Evolutionary conservation across 2,329 filamentous ascomycete genomes (phyloP).

Genomic region (Aspergillus pseudoglaucus): DNA sequence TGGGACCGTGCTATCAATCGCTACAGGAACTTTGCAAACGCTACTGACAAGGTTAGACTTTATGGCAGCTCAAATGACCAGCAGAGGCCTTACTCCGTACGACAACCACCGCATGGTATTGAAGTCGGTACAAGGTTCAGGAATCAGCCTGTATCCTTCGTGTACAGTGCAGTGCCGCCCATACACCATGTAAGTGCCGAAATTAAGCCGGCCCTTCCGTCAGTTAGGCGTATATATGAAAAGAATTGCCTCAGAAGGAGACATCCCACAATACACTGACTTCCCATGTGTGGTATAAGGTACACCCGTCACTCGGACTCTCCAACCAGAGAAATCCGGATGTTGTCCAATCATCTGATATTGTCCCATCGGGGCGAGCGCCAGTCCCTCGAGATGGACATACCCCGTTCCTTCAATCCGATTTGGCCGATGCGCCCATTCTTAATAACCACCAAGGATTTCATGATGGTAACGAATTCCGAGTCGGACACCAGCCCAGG

Average conservation of each 20-base stretch:
- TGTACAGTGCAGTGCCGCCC: slow-evolving; percentile 12
- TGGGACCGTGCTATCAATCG: slow-evolving; percentile 41
- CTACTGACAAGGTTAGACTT: slow-evolving; percentile 9
- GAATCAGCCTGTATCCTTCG: slow-evolving; percentile 4
- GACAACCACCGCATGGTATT: slow-evolving; percentile 12
- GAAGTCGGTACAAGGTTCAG: slow-evolving; percentile 7
- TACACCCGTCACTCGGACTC: slow-evolving; percentile 11
- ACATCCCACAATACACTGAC: slow-evolving; percentile 16
- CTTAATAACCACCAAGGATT: slow-evolving; percentile 23
- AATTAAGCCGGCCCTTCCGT: neutral
- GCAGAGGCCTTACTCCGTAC: slow-evolving; percentile 12
- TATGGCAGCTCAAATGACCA: slow-evolving; percentile 7
- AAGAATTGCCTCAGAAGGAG: neutral
- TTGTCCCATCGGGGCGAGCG: slow-evolving; percentile 16
- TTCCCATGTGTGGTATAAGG: slow-evolving; percentile 18
- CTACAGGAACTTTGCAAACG: slow-evolving; percentile 27
- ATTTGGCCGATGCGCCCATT: slow-evolving; percentile 21
- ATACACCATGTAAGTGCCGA: slow-evolving; percentile 14
- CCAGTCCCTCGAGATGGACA: slow-evolving; percentile 13
- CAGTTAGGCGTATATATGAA: neutral
- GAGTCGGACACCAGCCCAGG: slow-evolving; percentile 12
- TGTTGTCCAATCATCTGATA: slow-evolving; percentile 16
- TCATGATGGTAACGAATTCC: slow-evolving; percentile 10
- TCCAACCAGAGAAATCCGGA: slow-evolving; percentile 14
- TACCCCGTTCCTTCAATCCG: slow-evolving; percentile 9